Evolutionary conservation across 352 stramenopile genomes (phyloP).

Genomic region (Pseudoperonospora humuli): DNA sequence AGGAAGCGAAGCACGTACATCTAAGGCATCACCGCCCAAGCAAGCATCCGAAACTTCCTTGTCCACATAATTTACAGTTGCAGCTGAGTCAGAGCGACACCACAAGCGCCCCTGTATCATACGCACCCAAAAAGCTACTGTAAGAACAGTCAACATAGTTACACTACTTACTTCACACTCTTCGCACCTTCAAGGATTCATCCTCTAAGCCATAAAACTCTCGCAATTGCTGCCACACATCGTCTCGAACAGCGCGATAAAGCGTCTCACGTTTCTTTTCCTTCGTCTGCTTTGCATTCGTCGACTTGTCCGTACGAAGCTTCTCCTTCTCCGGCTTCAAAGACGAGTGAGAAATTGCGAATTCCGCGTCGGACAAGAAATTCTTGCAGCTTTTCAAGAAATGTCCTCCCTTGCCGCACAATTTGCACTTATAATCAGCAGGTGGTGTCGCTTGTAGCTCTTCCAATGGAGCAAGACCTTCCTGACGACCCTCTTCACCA

Average conservation of each 20-base stretch:
- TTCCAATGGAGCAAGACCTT: conserved; percentile 43
- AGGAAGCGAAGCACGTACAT: conserved; percentile 24
- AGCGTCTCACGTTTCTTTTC: conserved; percentile 57
- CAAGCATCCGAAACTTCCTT: conserved; percentile 53
- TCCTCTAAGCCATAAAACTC: conserved; percentile 65
- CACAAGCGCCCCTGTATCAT: conserved; percentile 37
- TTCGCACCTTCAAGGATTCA: conserved; percentile 34
- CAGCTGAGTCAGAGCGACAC: conserved; percentile 68
- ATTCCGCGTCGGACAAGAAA: conserved; percentile 47
- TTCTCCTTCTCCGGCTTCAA: conserved; percentile 47
- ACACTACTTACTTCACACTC: not conserved
- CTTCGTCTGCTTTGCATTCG: conserved; percentile 11
- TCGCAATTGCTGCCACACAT: conserved; percentile 48
- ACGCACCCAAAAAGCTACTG: conserved; percentile 1
- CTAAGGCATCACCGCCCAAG: conserved; percentile 56
- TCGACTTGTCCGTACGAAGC: conserved; percentile 21
- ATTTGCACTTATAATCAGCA: conserved; percentile 66
- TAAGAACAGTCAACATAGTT: not conserved
- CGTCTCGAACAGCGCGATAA: conserved; percentile 56
- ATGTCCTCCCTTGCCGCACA: conserved; percentile 55
- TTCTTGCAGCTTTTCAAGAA: conserved; percentile 68
- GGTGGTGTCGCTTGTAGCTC: conserved; percentile 38
- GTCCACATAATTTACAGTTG: conserved; percentile 77
- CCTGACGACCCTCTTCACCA: conserved; percentile 30
- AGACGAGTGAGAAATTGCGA: conserved; percentile 14